Evolutionary conservation across 164 flowering plant genomes (phyloP).

Genomic region (Aristolochia californica): DNA sequence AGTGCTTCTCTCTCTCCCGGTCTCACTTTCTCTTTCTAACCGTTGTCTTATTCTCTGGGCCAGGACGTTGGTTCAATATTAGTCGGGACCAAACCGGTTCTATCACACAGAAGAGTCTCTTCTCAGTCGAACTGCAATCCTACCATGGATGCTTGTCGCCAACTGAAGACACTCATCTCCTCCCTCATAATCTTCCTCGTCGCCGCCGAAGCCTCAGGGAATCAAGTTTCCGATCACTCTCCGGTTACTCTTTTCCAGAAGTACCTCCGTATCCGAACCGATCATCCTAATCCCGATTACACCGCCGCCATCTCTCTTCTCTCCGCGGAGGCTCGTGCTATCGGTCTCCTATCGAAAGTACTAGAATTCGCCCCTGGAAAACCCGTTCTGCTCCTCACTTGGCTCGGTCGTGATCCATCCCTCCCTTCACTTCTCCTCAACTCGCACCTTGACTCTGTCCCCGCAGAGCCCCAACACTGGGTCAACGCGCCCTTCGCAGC

Average conservation of each 20-base stretch:
- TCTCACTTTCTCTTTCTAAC: no score
- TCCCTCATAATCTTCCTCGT: background rate
- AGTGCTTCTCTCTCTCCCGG: no score
- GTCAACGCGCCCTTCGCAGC: slow-evolving; percentile 75
- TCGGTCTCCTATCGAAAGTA: slow-evolving; percentile 34
- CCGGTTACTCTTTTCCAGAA: slow-evolving; percentile 52
- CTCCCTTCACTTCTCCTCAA: slow-evolving; percentile 82
- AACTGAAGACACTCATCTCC: background rate
- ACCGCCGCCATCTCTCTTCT: slow-evolving; percentile 51
- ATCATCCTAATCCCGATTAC: slow-evolving; percentile 81
- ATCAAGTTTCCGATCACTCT: background rate
- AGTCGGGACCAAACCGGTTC: no score
- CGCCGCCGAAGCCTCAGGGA: background rate
- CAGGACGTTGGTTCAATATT: no score
- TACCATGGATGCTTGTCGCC: background rate
- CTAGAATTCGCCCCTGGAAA: slow-evolving; percentile 43
- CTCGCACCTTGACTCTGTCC: slow-evolving; percentile 90
- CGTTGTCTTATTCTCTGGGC: no score
- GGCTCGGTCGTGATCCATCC: slow-evolving; percentile 64
- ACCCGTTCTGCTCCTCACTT: slow-evolving; percentile 67
- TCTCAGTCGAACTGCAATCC: background rate
- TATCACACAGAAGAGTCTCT: no score
- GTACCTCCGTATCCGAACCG: slow-evolving; percentile 69
- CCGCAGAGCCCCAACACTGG: slow-evolving; percentile 86
- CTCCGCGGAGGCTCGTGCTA: slow-evolving; percentile 32